Evolutionary conservation across 306 rosid species (phyloP), one percentile per base, ranked within the genome.

Genomic region (Senna siamea): DNA sequence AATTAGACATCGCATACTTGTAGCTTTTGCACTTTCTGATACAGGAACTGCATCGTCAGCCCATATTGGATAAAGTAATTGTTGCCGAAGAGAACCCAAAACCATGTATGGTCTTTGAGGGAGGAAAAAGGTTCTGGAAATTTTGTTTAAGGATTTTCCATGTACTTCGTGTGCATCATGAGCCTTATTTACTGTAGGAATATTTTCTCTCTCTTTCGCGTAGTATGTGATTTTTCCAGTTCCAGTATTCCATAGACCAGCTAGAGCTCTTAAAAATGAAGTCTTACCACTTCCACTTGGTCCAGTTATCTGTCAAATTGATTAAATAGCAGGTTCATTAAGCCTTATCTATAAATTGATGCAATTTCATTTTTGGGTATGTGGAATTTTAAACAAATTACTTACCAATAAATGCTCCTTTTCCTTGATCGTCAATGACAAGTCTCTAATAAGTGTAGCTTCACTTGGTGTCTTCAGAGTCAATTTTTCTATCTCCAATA

Each of bases 31-130:
- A 76, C 76, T 22, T 17, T 82, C 85, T 19, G 82, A 77, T 28
- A 67, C 56, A 67, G 88, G 53, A 81, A 79, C 72, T n/a, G 69
- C 77, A 50, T 87, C 86, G 6, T 87, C 85, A 2, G 85, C 82
- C 99, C 99, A 94, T 32, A 79, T 91, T 80, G 99, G 99, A 85
- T 94, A 94, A 46, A 94, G 93, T 56, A 94, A 79, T 64, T 92
- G 99, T 66, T 94, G 93, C 54, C 95, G 96, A 68, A 94, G 97
- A 54, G 95, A 81, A 66, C 97, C 99, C 87, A 94, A 79, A 73
- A 92, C 99, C 99, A 94, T 94, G 66, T 94, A 94, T 1, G 99
- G 99, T 75, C 92, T 92, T 83, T 94, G 99, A 44, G 99, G 99
- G 77, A 92, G 96, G 72, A 94, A 94, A 86, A 94, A 92, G 41